Percentiles rank a stretch among this genome's conserved stretches.
These are phyloP conservation scores for Fonsecaea nubica DNA, from an alignment of 2,329 filamentous ascomycete genomes.

Conservation along the genomic window DNA sequence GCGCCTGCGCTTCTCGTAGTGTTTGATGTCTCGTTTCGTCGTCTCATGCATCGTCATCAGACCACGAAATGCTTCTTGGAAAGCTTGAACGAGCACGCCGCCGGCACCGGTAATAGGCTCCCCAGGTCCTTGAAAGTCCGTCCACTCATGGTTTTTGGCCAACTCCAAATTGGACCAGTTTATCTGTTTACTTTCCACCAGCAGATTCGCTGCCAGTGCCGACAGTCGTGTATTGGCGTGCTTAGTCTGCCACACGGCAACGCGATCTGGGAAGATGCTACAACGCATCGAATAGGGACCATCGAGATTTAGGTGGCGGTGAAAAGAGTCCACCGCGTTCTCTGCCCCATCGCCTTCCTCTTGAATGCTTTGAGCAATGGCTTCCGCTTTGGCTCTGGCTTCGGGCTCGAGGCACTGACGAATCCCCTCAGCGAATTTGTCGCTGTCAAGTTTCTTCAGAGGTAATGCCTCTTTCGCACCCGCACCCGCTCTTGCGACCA, in stretches of 20 bases:
- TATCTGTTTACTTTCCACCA: conserved; percentile 60
- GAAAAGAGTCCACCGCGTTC: conserved; percentile 52
- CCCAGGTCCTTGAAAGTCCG: conserved; percentile 61
- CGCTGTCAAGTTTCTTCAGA: conserved; percentile 45
- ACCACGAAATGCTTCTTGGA: conserved; percentile 56
- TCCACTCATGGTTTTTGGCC: conserved; percentile 58
- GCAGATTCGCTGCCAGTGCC: conserved; percentile 60
- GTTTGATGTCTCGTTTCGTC: conserved; percentile 56
- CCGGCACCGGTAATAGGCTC: conserved; percentile 60
- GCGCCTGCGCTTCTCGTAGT: conserved; percentile 52
- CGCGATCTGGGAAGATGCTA: conserved; percentile 51
- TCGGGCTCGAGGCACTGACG: conserved; percentile 45
- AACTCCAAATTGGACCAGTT: conserved; percentile 58
- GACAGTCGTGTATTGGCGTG: conserved; percentile 57
- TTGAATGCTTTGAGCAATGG: conserved; percentile 47
- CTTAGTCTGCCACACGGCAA: conserved; percentile 61
- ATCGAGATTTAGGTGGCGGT: conserved; percentile 46
- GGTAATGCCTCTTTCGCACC: conserved; percentile 50
- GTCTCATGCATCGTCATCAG: conserved; percentile 57
- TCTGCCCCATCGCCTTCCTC: conserved; percentile 49
- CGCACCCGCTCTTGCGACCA: conserved; percentile 52
- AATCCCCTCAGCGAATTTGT: conserved; percentile 49
- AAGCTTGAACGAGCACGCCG: conserved; percentile 53
- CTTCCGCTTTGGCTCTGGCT: conserved; percentile 43
- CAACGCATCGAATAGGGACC: conserved; percentile 46